A percentile compares a stretch with the other conserved stretches of the same genome.
phyloP scores from a whole-genome alignment of 1,139 yeast genomes.

The Lodderomyces elongisporus region DNA sequence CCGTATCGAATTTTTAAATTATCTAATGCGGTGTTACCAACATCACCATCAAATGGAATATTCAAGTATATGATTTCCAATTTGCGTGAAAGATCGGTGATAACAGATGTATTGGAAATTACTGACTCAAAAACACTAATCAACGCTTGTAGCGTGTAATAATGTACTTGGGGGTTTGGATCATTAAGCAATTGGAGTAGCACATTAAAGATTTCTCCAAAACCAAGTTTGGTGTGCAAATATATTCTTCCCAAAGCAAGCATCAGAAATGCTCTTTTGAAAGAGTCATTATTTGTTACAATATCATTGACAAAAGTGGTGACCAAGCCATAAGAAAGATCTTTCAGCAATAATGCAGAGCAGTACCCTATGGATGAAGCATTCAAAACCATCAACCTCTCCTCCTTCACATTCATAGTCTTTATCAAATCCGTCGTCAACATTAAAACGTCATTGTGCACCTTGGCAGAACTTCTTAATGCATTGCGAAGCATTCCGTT shows the following conservation, averaged over 20 bases:
- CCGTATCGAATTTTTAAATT: conserved; percentile 29
- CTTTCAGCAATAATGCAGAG: conserved; percentile 37
- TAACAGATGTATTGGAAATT: conserved; percentile 45
- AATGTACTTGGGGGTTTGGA: conserved; percentile 81
- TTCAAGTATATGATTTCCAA: conserved; percentile 45
- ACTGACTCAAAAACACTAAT: conserved; percentile 52
- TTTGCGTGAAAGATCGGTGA: conserved; percentile 42
- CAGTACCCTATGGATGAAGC: conserved; percentile 67
- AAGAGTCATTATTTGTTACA: conserved; percentile 48
- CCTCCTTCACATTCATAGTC: conserved; percentile 37
- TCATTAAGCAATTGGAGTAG: conserved; percentile 61
- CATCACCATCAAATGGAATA: conserved; percentile 44
- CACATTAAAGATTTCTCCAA: conserved; percentile 48
- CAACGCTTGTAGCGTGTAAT: conserved; percentile 63
- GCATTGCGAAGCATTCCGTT: conserved; percentile 48
- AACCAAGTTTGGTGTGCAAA: conserved; percentile 31
- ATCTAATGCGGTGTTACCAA: conserved; percentile 19
- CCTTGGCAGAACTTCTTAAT: conserved; percentile 18
- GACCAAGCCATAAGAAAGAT: conserved; percentile 41
- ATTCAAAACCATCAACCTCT: conserved; percentile 44
- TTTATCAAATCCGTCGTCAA: conserved; percentile 57
- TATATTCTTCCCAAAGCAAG: conserved; percentile 59
- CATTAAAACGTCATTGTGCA: conserved; percentile 45
- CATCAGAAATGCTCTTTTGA: conserved; percentile 59
- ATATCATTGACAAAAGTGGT: conserved; percentile 56